Evolutionary conservation across 2,329 filamentous ascomycete species (phyloP), one percentile per base, ranked within the genome.

Genomic region (Diplodia intermedia): DNA sequence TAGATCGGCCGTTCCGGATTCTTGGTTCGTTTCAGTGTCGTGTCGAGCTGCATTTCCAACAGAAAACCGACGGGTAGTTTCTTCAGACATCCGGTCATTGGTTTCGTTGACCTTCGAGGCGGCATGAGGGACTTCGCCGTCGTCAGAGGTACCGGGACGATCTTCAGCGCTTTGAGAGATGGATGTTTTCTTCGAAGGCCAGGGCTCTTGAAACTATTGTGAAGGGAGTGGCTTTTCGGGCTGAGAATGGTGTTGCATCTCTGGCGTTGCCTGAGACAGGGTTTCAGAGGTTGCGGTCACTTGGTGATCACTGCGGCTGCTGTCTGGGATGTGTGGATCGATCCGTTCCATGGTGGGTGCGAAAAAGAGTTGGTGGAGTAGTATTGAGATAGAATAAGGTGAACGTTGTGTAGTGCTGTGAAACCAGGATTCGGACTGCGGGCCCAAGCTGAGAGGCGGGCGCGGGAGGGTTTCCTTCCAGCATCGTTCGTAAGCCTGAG

Each of bases 121-220:
- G 5, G 18, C 15, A 6, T 8, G 6, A 18, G 14, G 15, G 8
- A n/a, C 4, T 14, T 43, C 40, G 3, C 6, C 15, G 14, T 15
- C 40, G 18, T 43, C 40, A 8, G 12, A 43, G 18, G 18, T 6
- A 15, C 1, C 18, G 4, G 6, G 4, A 2, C 4, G 7, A 7
- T 43, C 40, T n/a, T 8, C 18, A 15, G 1, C 18, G 5, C 18
- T 18, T n/a, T 18, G 40, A 7, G 15, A 6, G 18, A 2, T 8
- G 1, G n/a, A 43, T 4, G 8, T 7, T 18, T 8, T 43, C 7
- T 6, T 43, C 40, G 18, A 43, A 8, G 14, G 40, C 40, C 18
- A 1, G 40, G 8, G 7, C 3, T n/a, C 4, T 1, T 18, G 14
- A n/a, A 1, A 8, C n/a, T n/a, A n/a, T n/a, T n/a, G n/a, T n/a